Base-by-base conservation (phyloP, 2,329 filamentous ascomycete species). In the Ceratocystis diversiconidia region DNA sequence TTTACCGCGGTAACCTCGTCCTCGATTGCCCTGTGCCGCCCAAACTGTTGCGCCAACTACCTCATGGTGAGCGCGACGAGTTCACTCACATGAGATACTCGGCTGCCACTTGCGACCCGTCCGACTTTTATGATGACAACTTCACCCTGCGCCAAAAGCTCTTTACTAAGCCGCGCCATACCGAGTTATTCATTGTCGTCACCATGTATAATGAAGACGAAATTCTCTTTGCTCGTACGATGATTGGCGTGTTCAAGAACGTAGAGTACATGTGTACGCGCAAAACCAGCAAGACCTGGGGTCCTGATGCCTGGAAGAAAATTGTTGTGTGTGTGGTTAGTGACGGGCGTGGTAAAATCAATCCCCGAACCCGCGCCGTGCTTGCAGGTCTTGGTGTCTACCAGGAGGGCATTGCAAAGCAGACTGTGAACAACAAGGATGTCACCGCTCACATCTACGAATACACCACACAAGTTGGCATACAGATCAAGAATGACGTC, bases 161-260 rank as follows among this genome's bases (percentile, higher is more conserved):
- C 28, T 96, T 96, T 73, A 90, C 90, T 66, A 96, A 96, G 75
- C 88, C 90, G 2, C 82, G 92, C 65, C 89, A 96, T 72, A 96
- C 92, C 0, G 92, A 97, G 77, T 79, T 97, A 1, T 96, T 97
- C 43, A 66, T 66, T 30, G 62, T 61, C 15, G 85, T 97, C 64
- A 97, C 92, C 66, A 96, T 96, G 92, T 99, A 99, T 79, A 99
- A 99, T 73, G 94, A 99, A 73, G 92, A 99, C 74, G 94, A 99
- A 71, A 86, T 97, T 70, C 80, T 96, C 67, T 96, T 99, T 73
- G 91, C 94, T 28, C 86, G 94, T 52, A 97, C 94, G 3, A 90
- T 99, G 90, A 89, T 87, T 62, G 94, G 94, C 75, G 91, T 99
- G 4, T 92, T 97, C 80, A 97, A 99, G 79, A 99, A 99, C 75